phyloP scores from a whole-genome alignment of 805 yeast species.

The Sugiyamaella valdiviana region DNA sequence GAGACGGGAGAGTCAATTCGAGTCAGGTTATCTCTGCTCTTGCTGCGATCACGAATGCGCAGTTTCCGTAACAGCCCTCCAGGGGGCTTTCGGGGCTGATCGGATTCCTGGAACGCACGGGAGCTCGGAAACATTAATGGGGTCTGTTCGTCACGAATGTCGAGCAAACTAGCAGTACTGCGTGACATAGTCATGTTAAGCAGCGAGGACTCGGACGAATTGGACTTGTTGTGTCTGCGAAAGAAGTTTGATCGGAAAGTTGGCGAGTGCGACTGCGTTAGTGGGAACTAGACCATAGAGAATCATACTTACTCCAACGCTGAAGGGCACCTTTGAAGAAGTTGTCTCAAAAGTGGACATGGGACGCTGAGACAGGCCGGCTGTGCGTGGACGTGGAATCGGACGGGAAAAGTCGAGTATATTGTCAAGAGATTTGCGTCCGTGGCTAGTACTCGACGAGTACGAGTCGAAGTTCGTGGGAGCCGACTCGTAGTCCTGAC shows the following conservation, averaged over 20 bases:
- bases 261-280: conserved; percentile 28
- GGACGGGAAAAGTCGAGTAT: conserved; percentile 1
- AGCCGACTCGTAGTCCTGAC: background rate
- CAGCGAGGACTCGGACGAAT: conserved; percentile 43
- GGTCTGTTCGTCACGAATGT: conserved; percentile 5
- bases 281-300: background rate
- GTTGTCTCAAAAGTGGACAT: conserved; percentile 14
- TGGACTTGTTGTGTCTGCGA: conserved; percentile 58
- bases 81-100: conserved; percentile 2
- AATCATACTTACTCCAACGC: background rate
- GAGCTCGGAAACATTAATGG: background rate
- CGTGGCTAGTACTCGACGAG: background rate
- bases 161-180: conserved; percentile 27
- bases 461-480: background rate
- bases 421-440: conserved; percentile 4
- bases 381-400: conserved; percentile 1
- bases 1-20: conserved; percentile 17
- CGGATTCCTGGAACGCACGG: conserved; percentile 1
- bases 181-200: conserved; percentile 30
- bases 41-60: conserved; percentile 13
- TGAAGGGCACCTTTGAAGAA: background rate
- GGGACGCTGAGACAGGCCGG: conserved; percentile 8
- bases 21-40: conserved; percentile 17
- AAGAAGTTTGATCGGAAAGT: conserved; percentile 43
- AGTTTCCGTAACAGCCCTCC: conserved; percentile 12